Conservation (phyloP, 441 rosid species). For the Adansonia madagascariensis region DNA sequence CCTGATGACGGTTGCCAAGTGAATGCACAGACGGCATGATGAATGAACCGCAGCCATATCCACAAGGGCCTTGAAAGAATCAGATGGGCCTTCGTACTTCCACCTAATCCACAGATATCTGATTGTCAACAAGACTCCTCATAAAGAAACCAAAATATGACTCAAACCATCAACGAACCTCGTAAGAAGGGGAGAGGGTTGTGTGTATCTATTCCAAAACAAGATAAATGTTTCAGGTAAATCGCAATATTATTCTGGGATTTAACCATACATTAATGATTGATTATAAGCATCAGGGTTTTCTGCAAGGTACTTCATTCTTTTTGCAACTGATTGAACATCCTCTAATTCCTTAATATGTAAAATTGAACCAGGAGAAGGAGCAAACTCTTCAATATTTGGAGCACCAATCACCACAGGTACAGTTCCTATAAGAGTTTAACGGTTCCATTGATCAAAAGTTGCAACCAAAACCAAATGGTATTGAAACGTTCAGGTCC, state of each 20-base stretch:
- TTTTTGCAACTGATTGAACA: constrained; percentile 61
- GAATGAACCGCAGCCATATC: constrained; percentile 96
- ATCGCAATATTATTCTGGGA: neutral
- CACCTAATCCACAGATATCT: constrained; percentile 53
- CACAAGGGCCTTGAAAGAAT: constrained; percentile 87
- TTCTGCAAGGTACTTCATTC: constrained; percentile 70
- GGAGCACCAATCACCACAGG: constrained; percentile 96
- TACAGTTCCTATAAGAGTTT: constrained; percentile 59
- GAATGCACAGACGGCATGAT: constrained; percentile 90
- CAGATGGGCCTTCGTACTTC: constrained; percentile 87
- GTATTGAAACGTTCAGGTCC: neutral
- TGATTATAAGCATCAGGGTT: constrained; percentile 63
- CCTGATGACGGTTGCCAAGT: constrained; percentile 67
- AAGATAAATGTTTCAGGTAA: neutral
- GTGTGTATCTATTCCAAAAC: neutral
- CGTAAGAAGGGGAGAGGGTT: neutral
- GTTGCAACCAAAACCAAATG: neutral
- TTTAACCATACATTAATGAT: constrained; percentile 44
- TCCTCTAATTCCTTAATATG: constrained; percentile 67
- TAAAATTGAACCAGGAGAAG: constrained; percentile 61
- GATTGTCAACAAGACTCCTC: constrained; percentile 25
- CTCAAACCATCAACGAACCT: neutral
- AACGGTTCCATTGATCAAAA: neutral
- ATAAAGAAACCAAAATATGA: constrained; percentile 24
- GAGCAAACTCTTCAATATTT: constrained; percentile 85